Conservation (phyloP, 495 filamentous ascomycete species). For the Glarea lozoyensis region DNA sequence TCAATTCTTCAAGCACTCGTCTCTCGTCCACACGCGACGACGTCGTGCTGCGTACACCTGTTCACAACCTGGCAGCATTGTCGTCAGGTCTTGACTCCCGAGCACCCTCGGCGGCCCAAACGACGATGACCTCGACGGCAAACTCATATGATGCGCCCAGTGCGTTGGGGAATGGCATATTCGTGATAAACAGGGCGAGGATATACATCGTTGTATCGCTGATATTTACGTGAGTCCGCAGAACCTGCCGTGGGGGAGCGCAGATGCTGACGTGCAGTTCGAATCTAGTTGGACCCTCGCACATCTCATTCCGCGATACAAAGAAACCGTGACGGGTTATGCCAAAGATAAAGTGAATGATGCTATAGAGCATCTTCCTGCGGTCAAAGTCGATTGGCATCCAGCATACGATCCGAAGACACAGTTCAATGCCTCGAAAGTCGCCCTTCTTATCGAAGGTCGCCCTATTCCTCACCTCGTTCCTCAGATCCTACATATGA, state of each 20-base stretch:
- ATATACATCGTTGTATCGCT: conserved; percentile 23
- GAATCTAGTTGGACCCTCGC: conserved; percentile 32
- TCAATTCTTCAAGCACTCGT: too few species aligned
- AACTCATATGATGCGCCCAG: conserved; percentile 5
- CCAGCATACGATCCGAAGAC: conserved; percentile 23
- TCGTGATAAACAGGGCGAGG: conserved; percentile 21
- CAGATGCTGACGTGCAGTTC: neutral
- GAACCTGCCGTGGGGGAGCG: neutral
- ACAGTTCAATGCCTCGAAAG: conserved; percentile 37
- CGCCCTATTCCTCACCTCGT: conserved; percentile 34
- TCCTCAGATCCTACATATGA: conserved; percentile 39
- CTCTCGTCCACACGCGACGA: too few species aligned
- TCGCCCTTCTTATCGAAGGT: conserved; percentile 41
- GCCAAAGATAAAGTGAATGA: conserved; percentile 27
- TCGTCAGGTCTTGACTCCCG: too few species aligned
- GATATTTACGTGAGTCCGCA: conserved; percentile 21
- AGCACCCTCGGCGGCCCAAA: too few species aligned
- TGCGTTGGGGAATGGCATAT: conserved; percentile 13
- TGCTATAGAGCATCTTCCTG: conserved; percentile 29
- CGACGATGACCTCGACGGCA: conserved; percentile 3
- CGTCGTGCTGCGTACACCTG: neutral
- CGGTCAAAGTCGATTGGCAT: conserved; percentile 33
- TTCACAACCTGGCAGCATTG: neutral
- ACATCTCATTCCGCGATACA: conserved; percentile 29
- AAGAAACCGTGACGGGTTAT: conserved; percentile 24